Evolutionary conservation across 306 rosid genomes (phyloP).

Genomic region (Rubus parviflorus): DNA sequence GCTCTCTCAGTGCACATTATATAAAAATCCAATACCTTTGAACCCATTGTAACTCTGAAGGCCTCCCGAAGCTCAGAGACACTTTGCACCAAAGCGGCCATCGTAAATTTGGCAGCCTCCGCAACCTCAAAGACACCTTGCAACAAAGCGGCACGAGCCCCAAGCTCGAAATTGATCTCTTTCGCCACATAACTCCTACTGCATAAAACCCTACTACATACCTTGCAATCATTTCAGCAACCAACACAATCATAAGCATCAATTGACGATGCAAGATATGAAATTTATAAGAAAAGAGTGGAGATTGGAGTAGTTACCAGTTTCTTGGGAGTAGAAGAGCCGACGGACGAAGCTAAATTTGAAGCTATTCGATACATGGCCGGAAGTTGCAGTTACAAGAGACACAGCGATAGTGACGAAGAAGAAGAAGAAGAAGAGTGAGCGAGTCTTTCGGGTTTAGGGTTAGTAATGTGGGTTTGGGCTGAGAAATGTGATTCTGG

Average conservation of each 20-base stretch:
- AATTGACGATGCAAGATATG: background rate
- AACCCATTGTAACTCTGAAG: constrained; percentile 50
- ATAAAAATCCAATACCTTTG: constrained; percentile 56
- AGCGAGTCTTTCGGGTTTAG: constrained; percentile 5
- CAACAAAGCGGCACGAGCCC: constrained; percentile 86
- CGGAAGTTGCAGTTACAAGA: background rate
- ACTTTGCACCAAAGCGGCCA: background rate
- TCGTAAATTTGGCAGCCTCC: constrained; percentile 83
- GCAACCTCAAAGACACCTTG: constrained; percentile 90
- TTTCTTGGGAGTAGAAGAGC: constrained; percentile 49
- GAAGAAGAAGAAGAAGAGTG: background rate
- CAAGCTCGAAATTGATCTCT: constrained; percentile 69
- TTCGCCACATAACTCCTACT: constrained; percentile 69
- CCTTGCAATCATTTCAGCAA: constrained; percentile 35
- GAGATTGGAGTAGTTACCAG: constrained; percentile 39
- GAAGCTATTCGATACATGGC: constrained; percentile 77
- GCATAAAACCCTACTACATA: constrained; percentile 41
- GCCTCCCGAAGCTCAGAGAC: background rate
- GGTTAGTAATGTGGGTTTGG: background rate
- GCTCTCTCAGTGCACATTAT: background rate
- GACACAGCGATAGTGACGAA: background rate
- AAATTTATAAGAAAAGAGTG: background rate
- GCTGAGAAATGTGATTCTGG: too few relatives aligned
- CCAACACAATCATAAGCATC: constrained; percentile 2
- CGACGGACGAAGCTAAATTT: constrained; percentile 52